Conservation (phyloP, 2,329 filamentous ascomycete species). For the Penicillium hesseltinei region DNA sequence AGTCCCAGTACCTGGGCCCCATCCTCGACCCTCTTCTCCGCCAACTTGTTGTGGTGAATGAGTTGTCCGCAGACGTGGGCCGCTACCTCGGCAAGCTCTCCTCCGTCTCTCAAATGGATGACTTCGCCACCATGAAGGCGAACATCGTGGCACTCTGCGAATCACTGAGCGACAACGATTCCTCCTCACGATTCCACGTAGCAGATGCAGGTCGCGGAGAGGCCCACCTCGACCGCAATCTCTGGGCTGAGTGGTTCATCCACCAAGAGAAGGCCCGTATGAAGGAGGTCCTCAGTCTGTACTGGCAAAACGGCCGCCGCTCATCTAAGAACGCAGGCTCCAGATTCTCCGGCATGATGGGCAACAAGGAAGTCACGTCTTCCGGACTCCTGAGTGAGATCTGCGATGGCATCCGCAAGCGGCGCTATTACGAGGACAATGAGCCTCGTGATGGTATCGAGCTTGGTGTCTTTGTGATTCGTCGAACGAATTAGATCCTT, state of each 20-base stretch:
- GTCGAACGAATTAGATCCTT: slow-evolving; percentile 36
- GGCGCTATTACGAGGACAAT: slow-evolving; percentile 47
- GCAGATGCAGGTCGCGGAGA: slow-evolving; percentile 53
- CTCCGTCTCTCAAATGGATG: slow-evolving; percentile 54
- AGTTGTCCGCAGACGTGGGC: slow-evolving; percentile 57
- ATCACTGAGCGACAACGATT: slow-evolving; percentile 39
- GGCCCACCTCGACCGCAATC: slow-evolving; percentile 50
- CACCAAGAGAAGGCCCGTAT: slow-evolving; percentile 63
- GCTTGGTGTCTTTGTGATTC: slow-evolving; percentile 51
- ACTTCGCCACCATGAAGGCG: slow-evolving; percentile 52
- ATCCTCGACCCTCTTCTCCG: slow-evolving; percentile 62
- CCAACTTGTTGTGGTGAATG: slow-evolving; percentile 58
- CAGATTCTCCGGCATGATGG: slow-evolving; percentile 27
- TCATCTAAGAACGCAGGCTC: slow-evolving; percentile 29
- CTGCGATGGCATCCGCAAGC: slow-evolving; percentile 56
- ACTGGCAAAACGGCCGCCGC: slow-evolving; percentile 43
- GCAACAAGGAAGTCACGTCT: slow-evolving; percentile 50
- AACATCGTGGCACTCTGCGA: slow-evolving; percentile 43
- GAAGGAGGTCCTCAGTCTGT: slow-evolving; percentile 48
- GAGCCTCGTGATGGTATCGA: slow-evolving; percentile 47
- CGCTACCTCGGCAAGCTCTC: slow-evolving; percentile 54
- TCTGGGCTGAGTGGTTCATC: slow-evolving; percentile 65
- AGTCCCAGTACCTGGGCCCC: slow-evolving; percentile 58
- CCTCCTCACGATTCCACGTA: slow-evolving; percentile 43
- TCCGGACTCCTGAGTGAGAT: slow-evolving; percentile 59